These are phyloP conservation scores for Gaeumannomyces sp. DNA, from an alignment of 2,329 filamentous ascomycete genomes.

Conservation along the genomic window DNA sequence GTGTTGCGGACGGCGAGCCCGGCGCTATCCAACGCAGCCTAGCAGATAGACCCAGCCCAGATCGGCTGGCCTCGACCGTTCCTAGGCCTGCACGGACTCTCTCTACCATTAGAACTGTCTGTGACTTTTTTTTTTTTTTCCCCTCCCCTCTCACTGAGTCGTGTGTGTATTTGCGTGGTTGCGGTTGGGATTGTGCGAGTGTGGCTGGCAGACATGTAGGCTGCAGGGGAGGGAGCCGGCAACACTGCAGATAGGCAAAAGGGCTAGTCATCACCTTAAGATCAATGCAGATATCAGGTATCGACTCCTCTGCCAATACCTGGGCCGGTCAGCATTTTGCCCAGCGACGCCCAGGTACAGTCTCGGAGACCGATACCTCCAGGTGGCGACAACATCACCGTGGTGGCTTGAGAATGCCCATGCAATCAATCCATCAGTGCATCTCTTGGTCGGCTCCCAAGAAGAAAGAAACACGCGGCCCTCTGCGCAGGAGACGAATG, in stretches of 20 bases:
- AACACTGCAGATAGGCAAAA: not conserved
- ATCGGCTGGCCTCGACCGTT: too few species aligned
- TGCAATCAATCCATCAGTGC: not conserved
- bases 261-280: too few species aligned
- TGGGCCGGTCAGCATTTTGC: too few species aligned
- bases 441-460: not conserved
- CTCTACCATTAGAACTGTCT: not conserved
- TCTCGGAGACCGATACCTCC: too few species aligned
- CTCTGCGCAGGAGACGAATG: not conserved
- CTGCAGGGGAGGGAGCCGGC: not conserved
- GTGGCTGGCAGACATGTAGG: not conserved
- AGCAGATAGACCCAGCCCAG: not conserved
- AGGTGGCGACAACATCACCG: not conserved
- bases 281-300: not conserved
- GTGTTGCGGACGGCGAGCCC: not conserved
- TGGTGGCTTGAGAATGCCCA: not conserved
- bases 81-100: not conserved
- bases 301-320: not conserved
- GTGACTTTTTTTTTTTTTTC: not conserved
- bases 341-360: too few species aligned
- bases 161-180: not conserved
- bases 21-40: not conserved
- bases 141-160: not conserved
- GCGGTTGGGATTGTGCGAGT: not conserved
- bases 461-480: not conserved